Percentiles rank a stretch among this genome's conserved stretches.
These are phyloP conservation scores for Favolaschia claudopus DNA, from an alignment of 768 basidiomycete genomes.

Conservation along the genomic window DNA sequence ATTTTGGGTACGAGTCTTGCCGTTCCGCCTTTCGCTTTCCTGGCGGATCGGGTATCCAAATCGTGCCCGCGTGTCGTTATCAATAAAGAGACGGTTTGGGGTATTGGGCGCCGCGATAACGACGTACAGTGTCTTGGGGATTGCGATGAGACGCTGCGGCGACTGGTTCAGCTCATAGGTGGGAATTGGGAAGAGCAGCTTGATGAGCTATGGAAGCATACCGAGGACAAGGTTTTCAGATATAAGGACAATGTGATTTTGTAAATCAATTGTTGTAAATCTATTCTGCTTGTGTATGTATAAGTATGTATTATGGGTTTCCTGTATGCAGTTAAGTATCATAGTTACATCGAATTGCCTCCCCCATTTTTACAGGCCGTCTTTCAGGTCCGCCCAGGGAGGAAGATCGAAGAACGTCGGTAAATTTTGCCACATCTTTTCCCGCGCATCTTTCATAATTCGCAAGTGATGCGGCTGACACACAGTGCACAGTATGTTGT, in stretches of 20 bases:
- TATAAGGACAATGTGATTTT: constrained; percentile 4
- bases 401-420: too few relatives aligned
- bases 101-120: constrained; percentile 1
- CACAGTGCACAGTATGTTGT: too few relatives aligned
- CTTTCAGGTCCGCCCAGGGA: too few relatives aligned
- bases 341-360: too few relatives aligned
- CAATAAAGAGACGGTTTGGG: constrained; percentile 7
- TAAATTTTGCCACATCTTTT: too few relatives aligned
- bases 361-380: too few relatives aligned
- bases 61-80: constrained; percentile 17
- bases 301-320: too few relatives aligned
- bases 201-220: constrained; percentile 13
- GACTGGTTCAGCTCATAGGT: constrained; percentile 10
- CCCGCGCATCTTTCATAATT: too few relatives aligned
- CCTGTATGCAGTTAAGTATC: too few relatives aligned
- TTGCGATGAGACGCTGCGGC: constrained; percentile 16
- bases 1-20: constrained; percentile 20
- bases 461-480: too few relatives aligned
- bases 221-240: constrained; percentile 7
- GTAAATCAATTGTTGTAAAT: too few relatives aligned
- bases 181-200: constrained; percentile 11
- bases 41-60: constrained; percentile 4
- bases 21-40: constrained; percentile 13
- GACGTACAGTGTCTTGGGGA: constrained; percentile 14
- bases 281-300: too few relatives aligned